Conservation (phyloP, 2,329 filamentous ascomycete genomes). For the Arachnomyces sp. region DNA sequence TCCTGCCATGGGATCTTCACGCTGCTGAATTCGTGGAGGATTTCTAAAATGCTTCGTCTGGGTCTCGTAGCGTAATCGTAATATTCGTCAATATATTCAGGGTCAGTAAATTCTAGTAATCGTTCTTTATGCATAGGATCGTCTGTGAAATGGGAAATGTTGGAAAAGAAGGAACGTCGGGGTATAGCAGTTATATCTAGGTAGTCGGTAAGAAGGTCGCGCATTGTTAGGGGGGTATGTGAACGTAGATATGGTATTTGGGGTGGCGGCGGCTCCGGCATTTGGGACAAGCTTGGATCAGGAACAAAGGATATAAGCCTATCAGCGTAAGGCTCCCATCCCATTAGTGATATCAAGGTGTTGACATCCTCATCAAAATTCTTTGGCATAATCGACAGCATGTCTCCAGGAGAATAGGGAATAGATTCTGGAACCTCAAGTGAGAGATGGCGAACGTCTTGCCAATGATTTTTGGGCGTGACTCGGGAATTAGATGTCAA, state of each 20-base stretch:
- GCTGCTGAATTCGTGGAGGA: constrained; percentile 79
- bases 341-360: constrained; percentile 67
- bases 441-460: constrained; percentile 79
- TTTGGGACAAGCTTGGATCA: constrained; percentile 16
- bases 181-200: constrained; percentile 88
- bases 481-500: constrained; percentile 61
- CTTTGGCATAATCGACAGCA: constrained; percentile 73
- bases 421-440: constrained; percentile 42
- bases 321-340: constrained; percentile 68
- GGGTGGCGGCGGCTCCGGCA: constrained; percentile 17
- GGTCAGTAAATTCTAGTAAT: constrained; percentile 71
- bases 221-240: constrained; percentile 50
- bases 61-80: constrained; percentile 93
- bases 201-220: constrained; percentile 69
- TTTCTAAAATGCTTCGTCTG: constrained; percentile 81
- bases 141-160: constrained; percentile 65
- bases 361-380: constrained; percentile 79
- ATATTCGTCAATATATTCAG: constrained; percentile 77
- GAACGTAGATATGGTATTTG: constrained; percentile 29
- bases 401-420: constrained; percentile 64
- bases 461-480: constrained; percentile 73
- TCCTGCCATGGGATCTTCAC: constrained; percentile 72
- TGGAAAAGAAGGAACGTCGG: constrained; percentile 73
- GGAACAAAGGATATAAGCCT: constrained; percentile 48
- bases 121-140: constrained; percentile 69